These are phyloP conservation scores for Recurvomyces mirabilis DNA, from an alignment of 495 filamentous ascomycete genomes.

Conservation along the genomic window DNA sequence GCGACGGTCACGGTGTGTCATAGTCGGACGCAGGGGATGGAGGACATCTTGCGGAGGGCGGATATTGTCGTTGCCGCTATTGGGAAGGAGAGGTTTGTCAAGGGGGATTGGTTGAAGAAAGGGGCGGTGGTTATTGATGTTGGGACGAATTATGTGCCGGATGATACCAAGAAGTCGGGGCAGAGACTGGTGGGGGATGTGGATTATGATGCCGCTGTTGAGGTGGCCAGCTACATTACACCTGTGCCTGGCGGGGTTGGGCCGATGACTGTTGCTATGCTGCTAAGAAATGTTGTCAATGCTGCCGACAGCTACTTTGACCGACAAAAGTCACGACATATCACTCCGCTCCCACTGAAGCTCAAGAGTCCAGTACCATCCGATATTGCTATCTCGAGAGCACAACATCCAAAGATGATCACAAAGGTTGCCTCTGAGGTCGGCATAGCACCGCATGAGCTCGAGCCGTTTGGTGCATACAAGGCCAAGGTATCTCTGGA, in stretches of 20 bases:
- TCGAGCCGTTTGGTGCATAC: conserved; percentile 87
- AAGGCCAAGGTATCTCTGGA: conserved; percentile 88
- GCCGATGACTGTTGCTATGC: conserved; percentile 97
- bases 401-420: conserved; percentile 82
- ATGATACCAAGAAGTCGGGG: conserved; percentile 86
- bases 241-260: conserved; percentile 95
- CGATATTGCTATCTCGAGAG: conserved; percentile 83
- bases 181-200: conserved; percentile 92
- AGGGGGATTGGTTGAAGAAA: conserved; percentile 89
- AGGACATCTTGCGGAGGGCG: conserved; percentile 64
- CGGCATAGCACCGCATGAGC: conserved; percentile 71
- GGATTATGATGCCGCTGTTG: conserved; percentile 71
- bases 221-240: conserved; percentile 90
- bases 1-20: conserved; percentile 96
- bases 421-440: conserved; percentile 73
- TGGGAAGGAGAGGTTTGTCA: conserved; percentile 74
- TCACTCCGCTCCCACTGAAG: conserved; percentile 68
- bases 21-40: conserved; percentile 66
- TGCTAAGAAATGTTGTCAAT: conserved; percentile 86
- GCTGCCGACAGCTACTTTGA: conserved; percentile 73
- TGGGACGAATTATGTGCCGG: conserved; percentile 92
- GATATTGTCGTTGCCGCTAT: conserved; percentile 90
- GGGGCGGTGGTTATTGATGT: conserved; percentile 95
- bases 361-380: conserved; percentile 70
- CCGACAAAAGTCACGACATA: conserved; percentile 60